A percentile compares a stretch with the other conserved stretches of the same genome.
Conservation (phyloP, 495 filamentous ascomycete genomes). For the Bathelium albidoporum region DNA sequence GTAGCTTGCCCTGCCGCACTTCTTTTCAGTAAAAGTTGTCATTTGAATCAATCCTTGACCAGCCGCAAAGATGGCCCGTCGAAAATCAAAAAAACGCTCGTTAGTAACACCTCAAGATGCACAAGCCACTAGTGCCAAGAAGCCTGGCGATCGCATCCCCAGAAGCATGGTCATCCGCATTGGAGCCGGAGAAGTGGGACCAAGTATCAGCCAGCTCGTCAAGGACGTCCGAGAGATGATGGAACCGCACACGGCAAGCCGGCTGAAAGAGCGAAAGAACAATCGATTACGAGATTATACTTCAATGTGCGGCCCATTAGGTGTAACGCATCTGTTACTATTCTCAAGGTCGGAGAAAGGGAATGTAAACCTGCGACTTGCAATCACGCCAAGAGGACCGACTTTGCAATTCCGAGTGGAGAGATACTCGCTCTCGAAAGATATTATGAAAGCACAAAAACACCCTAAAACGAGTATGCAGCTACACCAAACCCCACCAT, state of each 20-base stretch:
- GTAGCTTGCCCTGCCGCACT: not conserved
- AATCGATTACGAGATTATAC: constrained; percentile 90
- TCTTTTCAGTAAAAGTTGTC: not conserved
- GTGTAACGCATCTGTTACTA: constrained; percentile 86
- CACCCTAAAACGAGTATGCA: constrained; percentile 59
- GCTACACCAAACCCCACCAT: constrained; percentile 53
- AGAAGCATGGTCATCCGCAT: constrained; percentile 99
- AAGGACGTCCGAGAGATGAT: constrained; percentile 87
- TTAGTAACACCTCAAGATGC: constrained; percentile 46
- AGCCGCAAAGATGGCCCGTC: constrained; percentile 58
- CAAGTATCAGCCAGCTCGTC: constrained; percentile 82
- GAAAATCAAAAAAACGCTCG: constrained; percentile 80
- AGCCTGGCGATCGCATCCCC: constrained; percentile 49
- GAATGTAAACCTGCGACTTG: constrained; percentile 85
- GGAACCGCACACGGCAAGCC: constrained; percentile 85
- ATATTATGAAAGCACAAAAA: constrained; percentile 69
- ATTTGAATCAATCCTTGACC: not conserved
- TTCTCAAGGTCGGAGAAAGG: constrained; percentile 78
- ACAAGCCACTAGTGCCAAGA: constrained; percentile 37
- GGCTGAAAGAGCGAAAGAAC: constrained; percentile 72
- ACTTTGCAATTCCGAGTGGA: constrained; percentile 95
- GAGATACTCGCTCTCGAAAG: constrained; percentile 87
- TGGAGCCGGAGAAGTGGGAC: constrained; percentile 85
- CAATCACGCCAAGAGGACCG: constrained; percentile 79
- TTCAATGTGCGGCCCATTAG: constrained; percentile 88